A percentile compares a stretch with the other conserved stretches of the same genome.
Evolutionary conservation across 176 grass and related monocot species (phyloP).

Genomic region (Cymbopogon citratus): DNA sequence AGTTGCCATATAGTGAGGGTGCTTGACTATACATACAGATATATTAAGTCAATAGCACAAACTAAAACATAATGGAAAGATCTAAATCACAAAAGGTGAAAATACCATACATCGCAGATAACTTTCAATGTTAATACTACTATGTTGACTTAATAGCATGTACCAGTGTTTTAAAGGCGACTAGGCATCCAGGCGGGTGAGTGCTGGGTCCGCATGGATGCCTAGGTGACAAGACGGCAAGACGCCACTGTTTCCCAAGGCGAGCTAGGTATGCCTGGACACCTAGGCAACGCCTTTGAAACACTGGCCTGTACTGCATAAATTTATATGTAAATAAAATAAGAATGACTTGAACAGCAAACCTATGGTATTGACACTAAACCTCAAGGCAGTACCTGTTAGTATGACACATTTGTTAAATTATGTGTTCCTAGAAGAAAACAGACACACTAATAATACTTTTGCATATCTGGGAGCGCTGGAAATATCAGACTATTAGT

Average conservation of each 20-base stretch:
- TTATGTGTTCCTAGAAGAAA: not conserved
- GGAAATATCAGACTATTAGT: not conserved
- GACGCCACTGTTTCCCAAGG: not conserved
- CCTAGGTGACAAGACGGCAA: not conserved
- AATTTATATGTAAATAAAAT: not conserved
- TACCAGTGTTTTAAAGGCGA: not conserved
- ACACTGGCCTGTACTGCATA: not conserved
- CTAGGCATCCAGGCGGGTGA: not conserved
- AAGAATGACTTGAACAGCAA: not conserved
- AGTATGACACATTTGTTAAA: not conserved
- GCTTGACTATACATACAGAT: conserved; percentile 1
- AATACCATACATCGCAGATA: not conserved
- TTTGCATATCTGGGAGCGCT: not conserved
- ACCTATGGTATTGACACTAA: not conserved
- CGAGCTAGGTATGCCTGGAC: not conserved
- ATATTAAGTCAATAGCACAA: not conserved
- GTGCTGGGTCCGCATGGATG: not conserved
- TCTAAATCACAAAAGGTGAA: not conserved
- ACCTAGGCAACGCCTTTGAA: not conserved
- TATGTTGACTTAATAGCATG: not conserved
- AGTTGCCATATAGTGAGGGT: not conserved
- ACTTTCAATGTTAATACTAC: not conserved
- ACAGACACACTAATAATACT: not conserved
- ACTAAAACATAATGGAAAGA: not conserved
- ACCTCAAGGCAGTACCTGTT: not conserved